These are phyloP conservation scores for Alisma plantagoaquatica DNA, from an alignment of 106 monocot species.

Conservation along the genomic window DNA sequence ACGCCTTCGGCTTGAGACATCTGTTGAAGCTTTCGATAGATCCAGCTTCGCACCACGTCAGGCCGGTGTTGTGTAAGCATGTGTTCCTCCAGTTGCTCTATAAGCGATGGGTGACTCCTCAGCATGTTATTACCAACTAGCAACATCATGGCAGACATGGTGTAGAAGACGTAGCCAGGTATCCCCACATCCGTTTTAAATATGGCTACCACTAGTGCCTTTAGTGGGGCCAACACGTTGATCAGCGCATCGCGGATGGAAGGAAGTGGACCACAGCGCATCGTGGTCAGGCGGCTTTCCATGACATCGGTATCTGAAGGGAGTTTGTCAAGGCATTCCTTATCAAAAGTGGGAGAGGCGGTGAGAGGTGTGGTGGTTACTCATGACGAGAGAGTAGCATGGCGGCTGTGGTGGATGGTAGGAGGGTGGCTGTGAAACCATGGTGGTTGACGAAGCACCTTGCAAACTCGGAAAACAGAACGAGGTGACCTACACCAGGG, in stretches of 20 bases:
- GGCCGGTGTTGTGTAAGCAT: too few species aligned
- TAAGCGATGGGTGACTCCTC: too few species aligned
- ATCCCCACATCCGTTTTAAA: slow-evolving; percentile 25
- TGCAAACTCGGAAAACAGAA: slow-evolving; percentile 38
- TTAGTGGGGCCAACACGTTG: slow-evolving; percentile 5
- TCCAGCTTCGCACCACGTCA: slow-evolving; percentile 4
- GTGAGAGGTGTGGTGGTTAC: slow-evolving; percentile 34
- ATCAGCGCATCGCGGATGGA: slow-evolving; percentile 21
- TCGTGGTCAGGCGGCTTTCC: slow-evolving; percentile 20
- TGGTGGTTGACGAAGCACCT: slow-evolving; percentile 23
- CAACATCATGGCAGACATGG: slow-evolving; percentile 15
- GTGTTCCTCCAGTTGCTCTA: too few species aligned
- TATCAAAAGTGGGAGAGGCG: too few species aligned
- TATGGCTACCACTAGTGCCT: slow-evolving; percentile 50
- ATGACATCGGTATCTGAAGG: slow-evolving; percentile 13
- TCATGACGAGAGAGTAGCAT: slow-evolving; percentile 26
- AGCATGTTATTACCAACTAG: too few species aligned
- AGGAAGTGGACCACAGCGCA: slow-evolving; percentile 25
- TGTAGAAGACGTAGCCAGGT: slow-evolving; percentile 29
- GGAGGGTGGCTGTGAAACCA: slow-evolving; percentile 38
- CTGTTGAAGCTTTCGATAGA: slow-evolving; percentile 6
- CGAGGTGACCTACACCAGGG: slow-evolving; percentile 70
- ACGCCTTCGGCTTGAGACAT: slow-evolving; percentile 29
- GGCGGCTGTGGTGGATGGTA: too few species aligned
- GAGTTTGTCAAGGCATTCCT: slow-evolving; percentile 40